phyloP scores from a whole-genome alignment of 2,329 filamentous ascomycete genomes.

The Hypoxylon sp. region DNA sequence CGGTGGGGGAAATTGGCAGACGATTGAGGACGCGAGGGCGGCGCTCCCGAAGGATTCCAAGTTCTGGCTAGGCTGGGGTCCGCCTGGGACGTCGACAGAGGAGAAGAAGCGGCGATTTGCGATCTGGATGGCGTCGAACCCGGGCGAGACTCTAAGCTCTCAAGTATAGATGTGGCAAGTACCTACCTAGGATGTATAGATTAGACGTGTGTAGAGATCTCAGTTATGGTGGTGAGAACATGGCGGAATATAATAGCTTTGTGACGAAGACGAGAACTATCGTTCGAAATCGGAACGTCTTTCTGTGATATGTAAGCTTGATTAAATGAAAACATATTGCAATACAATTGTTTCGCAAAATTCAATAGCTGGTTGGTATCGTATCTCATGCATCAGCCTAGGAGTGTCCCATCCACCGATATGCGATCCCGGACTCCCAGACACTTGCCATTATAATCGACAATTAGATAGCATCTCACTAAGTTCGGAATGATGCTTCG shows the following conservation, averaged over 20 bases:
- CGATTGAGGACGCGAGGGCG: background rate
- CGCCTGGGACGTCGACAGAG: background rate
- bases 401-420: background rate
- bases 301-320: no score
- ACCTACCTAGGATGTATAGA: no score
- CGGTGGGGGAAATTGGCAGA: background rate
- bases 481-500: background rate
- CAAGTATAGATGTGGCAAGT: no score
- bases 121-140: conserved; percentile 1
- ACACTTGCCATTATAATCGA: background rate
- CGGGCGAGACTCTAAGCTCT: background rate
- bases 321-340: no score
- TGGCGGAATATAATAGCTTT: no score
- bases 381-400: conserved; percentile 29
- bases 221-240: no score
- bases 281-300: no score
- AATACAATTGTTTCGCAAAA: no score
- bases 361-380: no score
- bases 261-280: no score
- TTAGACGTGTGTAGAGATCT: no score
- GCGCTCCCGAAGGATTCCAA: background rate
- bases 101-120: conserved; percentile 2
- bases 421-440: background rate
- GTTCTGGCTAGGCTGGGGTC: conserved; percentile 27
- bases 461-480: background rate